Evolutionary conservation across 164 flowering plant species (phyloP).

Genomic region (Brasenia schreberi): DNA sequence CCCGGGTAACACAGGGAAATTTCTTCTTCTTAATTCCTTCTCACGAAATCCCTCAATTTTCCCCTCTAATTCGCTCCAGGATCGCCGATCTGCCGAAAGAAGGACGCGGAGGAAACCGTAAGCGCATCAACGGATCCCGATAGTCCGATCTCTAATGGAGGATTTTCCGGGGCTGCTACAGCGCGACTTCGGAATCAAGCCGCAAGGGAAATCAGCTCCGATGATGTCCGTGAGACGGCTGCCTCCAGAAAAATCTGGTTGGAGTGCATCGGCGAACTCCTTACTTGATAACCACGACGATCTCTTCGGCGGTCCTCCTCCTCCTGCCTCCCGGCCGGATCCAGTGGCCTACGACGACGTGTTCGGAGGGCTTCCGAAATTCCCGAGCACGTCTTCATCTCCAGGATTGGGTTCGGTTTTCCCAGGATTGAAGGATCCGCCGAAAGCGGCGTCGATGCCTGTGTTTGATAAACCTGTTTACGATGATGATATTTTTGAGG

Average conservation of each 20-base stretch:
- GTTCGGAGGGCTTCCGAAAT: not conserved
- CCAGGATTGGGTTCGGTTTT: conserved; percentile 41
- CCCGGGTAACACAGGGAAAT: not conserved
- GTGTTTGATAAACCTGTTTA: conserved; percentile 63
- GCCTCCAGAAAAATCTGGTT: conserved; percentile 9
- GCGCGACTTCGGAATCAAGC: conserved; percentile 46
- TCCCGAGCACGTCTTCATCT: conserved; percentile 12
- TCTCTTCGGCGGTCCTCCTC: conserved; percentile 7
- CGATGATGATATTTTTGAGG: conserved; percentile 54
- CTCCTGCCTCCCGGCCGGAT: not conserved
- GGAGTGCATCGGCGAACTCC: conserved; percentile 12
- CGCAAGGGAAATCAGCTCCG: conserved; percentile 60
- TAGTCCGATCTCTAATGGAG: conserved; percentile 22
- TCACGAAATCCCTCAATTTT: not conserved
- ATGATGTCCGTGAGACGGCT: conserved; percentile 40
- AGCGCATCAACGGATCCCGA: not conserved
- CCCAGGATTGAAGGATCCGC: conserved; percentile 14
- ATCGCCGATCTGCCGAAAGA: not conserved
- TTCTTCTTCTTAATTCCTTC: too few relatives aligned
- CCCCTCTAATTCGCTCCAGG: not conserved
- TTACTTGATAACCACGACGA: conserved; percentile 29
- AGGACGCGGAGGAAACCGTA: not conserved
- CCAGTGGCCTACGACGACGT: conserved; percentile 19
- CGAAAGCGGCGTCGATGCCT: conserved; percentile 22
- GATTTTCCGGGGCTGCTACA: conserved; percentile 48